Base-by-base conservation (phyloP, 495 filamentous ascomycete genomes). In the Penicillium paradoxum region DNA sequence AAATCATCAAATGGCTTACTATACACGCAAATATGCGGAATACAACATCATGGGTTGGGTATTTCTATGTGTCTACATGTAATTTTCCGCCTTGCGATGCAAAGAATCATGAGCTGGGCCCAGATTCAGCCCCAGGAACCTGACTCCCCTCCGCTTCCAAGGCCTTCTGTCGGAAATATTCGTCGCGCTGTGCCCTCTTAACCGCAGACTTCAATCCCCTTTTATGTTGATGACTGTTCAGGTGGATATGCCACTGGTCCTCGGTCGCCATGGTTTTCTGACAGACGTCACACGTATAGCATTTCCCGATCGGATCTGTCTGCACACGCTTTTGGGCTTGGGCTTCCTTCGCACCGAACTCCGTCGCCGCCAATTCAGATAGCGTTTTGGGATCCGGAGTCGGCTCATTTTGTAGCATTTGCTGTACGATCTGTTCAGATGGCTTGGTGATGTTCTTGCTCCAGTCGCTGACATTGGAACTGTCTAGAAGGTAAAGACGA, bases 201-300 rank as follows among this genome's bases (percentile, higher is more conserved):
- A 60, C 64, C 2, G 58, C 59, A 40, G 63, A 59, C 43, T 66
- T 75, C 11, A 79, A 34, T 3, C 64, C 68, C 49, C 70, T 67
- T 57, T 68, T 76, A 58, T 96, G 90, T 27, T 68, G 72, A 44
- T 77, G 77, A 51, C 90, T 84, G 50, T 79, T 82, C 5, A 91
- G 60, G 68, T 98, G 93, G 36, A 72, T 70, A 27, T 80, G 65
- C 91, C 91, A 97, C 53, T 90, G 79, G 39, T 84, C 78, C 59
- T 89, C 81, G 1, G 81, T 84, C 32, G 83, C 73, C 42, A 86
- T 73, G 4, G 83, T 86, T 50, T 84, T 84, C 10, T 76, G 57
- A 62, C 93, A 99, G 6, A 83, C 18, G 7, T 92, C 84, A 57
- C 93, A 99, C 8, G 66, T 69, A 63, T 72, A 66, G 44, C 64